Evolutionary conservation across 495 filamentous ascomycete genomes (phyloP), one percentile per base, ranked within the genome.

Genomic region (Daldinia vernicosa): DNA sequence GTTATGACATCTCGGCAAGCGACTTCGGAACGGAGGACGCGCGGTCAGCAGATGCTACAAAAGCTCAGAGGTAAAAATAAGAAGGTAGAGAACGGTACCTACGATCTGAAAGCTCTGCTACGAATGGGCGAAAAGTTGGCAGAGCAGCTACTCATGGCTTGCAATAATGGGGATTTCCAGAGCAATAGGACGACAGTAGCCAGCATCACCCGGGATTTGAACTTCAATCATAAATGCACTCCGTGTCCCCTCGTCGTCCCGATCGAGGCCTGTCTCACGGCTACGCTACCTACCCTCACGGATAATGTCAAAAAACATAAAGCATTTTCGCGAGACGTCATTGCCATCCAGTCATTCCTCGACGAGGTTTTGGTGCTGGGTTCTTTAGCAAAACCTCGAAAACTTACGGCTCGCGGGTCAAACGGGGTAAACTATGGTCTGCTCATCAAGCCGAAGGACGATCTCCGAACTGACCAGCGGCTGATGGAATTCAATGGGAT

Each of bases 401-500:
- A 93, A 75, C 90, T 99, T 69, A 93, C 89, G 30, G 92, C 95
- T 30, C 86, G 90, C 45, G 95, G 94, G 6, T 94, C 92, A 0
- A 93, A 99, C 79, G 95, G 95, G 12, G 89, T 90, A 56, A 84
- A 86, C 6, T 99, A 99, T 74, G 90, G 91, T 28, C 88, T 98
- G 15, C 85, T 99, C 52, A 95, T 96, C 83, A 99, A 99, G 74
- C 95, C 95, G 5, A 98, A 98, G 78, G 95, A 98, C 75, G 96
- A 99, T 78, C 85, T 99, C 5, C 91, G 95, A 6, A 98, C 97
- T 71, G 95, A 99, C 69, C 94, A 97, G 73, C 92, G 95, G 52
- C 88, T 99, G 22, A 98, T 99, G 96, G 96, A 98, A 76, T 99
- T 98, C 85, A 98, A 97, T 76, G 89, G 90, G 63, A 94, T 98